Conservation (phyloP, 768 basidiomycete genomes). For the Suillus paluster region DNA sequence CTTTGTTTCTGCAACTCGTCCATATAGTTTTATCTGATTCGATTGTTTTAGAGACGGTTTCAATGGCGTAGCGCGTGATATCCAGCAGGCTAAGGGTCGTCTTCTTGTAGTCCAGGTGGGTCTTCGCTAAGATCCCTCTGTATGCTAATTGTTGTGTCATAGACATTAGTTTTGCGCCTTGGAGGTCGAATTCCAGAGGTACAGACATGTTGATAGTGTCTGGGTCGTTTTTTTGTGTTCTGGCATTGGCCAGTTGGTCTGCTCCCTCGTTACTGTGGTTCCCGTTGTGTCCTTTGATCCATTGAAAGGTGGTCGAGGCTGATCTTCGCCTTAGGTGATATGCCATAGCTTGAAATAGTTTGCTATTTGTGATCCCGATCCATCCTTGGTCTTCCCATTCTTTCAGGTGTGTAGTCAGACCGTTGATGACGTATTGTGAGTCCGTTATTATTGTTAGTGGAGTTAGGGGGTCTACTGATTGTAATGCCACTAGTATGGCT, state of each 20-base stretch:
- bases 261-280: constrained; percentile 26
- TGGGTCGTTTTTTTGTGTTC: constrained; percentile 13
- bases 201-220: background rate
- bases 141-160: background rate
- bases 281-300: constrained; percentile 33
- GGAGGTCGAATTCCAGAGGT: background rate
- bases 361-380: too few relatives aligned
- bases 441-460: constrained; percentile 20
- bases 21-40: background rate
- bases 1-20: background rate
- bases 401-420: constrained; percentile 9
- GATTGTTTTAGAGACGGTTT: background rate
- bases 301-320: constrained; percentile 21
- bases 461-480: background rate
- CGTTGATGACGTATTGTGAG: constrained; percentile 20
- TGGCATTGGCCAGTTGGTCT: constrained; percentile 22
- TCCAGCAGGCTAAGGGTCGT: background rate
- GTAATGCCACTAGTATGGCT: constrained; percentile 18
- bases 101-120: too few relatives aligned
- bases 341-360: too few relatives aligned
- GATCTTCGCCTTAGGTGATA: constrained; percentile 6
- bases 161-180: background rate
- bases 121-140: background rate
- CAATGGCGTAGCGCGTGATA: background rate
- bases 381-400: constrained; percentile 19